Percentiles rank a stretch among this genome's conserved stretches.
These are phyloP conservation scores for Nidularia sp. DNA, from an alignment of 768 basidiomycete genomes.

Conservation along the genomic window DNA sequence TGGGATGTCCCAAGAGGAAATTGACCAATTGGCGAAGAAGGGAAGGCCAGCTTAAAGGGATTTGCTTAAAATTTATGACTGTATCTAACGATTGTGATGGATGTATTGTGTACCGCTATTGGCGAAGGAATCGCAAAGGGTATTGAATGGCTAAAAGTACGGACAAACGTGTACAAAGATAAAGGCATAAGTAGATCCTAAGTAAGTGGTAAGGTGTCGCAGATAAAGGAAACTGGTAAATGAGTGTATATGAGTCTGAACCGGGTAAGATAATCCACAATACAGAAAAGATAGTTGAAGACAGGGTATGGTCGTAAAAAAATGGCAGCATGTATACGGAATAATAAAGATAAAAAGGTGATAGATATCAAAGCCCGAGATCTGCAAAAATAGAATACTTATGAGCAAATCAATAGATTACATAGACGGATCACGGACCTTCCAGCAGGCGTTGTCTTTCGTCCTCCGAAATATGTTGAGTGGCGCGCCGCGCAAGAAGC, in stretches of 20 bases:
- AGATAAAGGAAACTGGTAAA: conserved; percentile 1
- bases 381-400: conserved; percentile 4
- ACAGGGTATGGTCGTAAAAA: not conserved
- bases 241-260: not conserved
- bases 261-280: not conserved
- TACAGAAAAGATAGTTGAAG: not conserved
- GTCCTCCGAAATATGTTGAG: conserved; percentile 71
- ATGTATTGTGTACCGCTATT: not conserved
- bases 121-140: not conserved
- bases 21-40: conserved; percentile 39
- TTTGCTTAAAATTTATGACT: no score
- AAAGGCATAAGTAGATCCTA: conserved; percentile 1
- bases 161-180: not conserved
- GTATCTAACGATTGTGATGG: no score
- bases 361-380: conserved; percentile 11
- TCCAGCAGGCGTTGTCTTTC: conserved; percentile 69
- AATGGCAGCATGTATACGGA: not conserved
- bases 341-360: conserved; percentile 18
- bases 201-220: conserved; percentile 5
- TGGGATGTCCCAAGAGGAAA: conserved; percentile 76
- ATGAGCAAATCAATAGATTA: no score
- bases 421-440: conserved; percentile 36
- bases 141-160: not conserved
- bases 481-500: conserved; percentile 81
- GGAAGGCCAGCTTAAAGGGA: not conserved